phyloP scores from a whole-genome alignment of 2,329 filamentous ascomycete genomes.

The Xylariaceae sp. region DNA sequence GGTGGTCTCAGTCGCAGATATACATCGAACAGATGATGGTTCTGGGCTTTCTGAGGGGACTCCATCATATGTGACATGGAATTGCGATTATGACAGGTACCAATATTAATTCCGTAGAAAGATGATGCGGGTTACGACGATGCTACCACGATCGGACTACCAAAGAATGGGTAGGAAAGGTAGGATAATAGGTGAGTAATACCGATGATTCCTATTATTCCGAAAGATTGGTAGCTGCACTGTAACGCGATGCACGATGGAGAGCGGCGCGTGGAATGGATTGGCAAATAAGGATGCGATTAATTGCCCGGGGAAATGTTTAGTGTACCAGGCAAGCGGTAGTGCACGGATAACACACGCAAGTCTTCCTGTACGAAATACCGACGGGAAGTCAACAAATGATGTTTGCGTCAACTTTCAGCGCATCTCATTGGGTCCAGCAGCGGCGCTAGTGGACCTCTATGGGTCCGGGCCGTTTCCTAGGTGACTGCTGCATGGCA shows the following conservation, averaged over 20 bases:
- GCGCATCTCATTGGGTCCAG: not conserved
- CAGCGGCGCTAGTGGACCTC: not conserved
- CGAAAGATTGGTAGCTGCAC: not conserved
- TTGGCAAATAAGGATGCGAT: not conserved
- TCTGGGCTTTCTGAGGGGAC: slow-evolving; percentile 39
- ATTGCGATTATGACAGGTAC: not conserved
- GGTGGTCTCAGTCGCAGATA: slow-evolving; percentile 79
- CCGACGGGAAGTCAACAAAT: not conserved
- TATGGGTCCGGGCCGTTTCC: not conserved
- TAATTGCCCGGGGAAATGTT: not conserved
- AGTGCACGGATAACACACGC: too few species aligned
- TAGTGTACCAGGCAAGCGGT: not conserved
- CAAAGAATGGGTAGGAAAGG: not conserved
- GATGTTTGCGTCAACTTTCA: not conserved
- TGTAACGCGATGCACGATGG: slow-evolving; percentile 1
- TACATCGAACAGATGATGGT: slow-evolving; percentile 76
- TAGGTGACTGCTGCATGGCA: not conserved
- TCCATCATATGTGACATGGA: slow-evolving; percentile 34
- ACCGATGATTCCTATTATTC: not conserved
- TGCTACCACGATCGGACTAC: not conserved
- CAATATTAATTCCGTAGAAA: not conserved
- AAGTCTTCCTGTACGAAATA: too few species aligned
- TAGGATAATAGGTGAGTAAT: not conserved
- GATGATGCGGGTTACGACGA: not conserved
- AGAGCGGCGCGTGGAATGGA: not conserved